phyloP scores from a whole-genome alignment of 805 yeast species.

The Cyberlindnera meyerae region DNA sequence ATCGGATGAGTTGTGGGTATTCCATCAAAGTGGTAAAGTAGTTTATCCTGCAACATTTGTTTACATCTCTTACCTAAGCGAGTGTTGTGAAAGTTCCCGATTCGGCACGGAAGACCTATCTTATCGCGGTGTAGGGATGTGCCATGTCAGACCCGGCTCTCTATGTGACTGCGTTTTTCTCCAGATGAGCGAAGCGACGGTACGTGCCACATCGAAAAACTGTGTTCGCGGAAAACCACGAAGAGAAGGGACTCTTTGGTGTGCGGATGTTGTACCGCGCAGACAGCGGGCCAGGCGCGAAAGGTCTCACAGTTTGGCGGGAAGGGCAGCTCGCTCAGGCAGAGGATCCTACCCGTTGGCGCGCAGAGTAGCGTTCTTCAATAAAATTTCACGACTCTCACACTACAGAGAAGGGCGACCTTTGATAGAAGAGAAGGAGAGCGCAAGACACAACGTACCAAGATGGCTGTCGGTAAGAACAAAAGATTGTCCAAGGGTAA shows the following conservation, averaged over 20 bases:
- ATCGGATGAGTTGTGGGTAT: too few species aligned
- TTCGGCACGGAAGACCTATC: neutral
- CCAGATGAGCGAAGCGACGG: neutral
- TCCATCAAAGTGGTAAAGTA: neutral
- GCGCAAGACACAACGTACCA: conserved; percentile 14
- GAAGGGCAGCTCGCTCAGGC: too few species aligned
- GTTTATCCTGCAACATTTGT: conserved; percentile 7
- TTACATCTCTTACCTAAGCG: conserved; percentile 18
- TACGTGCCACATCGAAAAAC: conserved; percentile 2
- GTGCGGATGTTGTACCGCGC: too few species aligned
- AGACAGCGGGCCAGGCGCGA: neutral
- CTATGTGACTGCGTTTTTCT: conserved; percentile 12
- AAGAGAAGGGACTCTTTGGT: too few species aligned
- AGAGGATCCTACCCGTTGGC: too few species aligned
- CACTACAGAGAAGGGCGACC: conserved; percentile 27
- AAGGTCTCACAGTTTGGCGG: too few species aligned
- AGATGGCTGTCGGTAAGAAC: conserved; percentile 76
- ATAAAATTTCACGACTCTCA: conserved; percentile 16
- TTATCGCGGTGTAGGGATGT: neutral
- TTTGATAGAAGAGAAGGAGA: neutral
- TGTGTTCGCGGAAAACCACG: too few species aligned
- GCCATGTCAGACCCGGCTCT: neutral
- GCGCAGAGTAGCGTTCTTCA: conserved; percentile 6
- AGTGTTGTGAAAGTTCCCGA: neutral
- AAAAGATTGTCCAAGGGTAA: conserved; percentile 81